Evolutionary conservation across 768 basidiomycete species (phyloP).

Genomic region (Russula sp.): DNA sequence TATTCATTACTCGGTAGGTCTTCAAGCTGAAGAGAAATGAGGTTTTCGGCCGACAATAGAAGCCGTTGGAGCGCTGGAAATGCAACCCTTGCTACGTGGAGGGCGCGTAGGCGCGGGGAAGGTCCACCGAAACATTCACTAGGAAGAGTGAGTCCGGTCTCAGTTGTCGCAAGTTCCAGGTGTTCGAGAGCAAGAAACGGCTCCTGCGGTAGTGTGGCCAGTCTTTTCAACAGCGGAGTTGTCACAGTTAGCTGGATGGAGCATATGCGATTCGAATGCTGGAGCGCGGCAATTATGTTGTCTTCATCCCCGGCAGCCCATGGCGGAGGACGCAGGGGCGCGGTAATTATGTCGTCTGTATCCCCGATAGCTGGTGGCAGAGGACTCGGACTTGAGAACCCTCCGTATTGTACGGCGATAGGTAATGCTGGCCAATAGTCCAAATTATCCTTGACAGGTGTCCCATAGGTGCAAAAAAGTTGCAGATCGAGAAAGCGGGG

Average conservation of each 20-base stretch:
- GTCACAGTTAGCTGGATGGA: background rate
- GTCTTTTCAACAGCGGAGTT: background rate
- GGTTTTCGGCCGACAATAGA: background rate
- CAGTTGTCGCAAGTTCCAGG: background rate
- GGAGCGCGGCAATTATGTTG: background rate
- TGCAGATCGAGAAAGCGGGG: background rate
- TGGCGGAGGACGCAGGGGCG: too few species aligned
- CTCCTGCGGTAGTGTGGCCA: background rate
- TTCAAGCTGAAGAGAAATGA: slow-evolving; percentile 8
- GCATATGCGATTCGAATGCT: background rate
- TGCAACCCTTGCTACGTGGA: background rate
- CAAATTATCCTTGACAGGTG: background rate
- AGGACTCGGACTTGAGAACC: background rate
- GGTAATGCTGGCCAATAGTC: too few species aligned
- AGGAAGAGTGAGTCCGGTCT: background rate
- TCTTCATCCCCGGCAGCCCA: background rate
- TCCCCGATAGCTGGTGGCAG: background rate
- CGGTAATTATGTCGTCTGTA: too few species aligned
- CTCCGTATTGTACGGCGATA: too few species aligned
- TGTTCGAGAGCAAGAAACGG: background rate
- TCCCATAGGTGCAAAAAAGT: background rate
- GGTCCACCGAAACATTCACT: background rate
- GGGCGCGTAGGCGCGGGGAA: background rate
- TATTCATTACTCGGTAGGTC: background rate
- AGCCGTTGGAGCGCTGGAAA: background rate